Evolutionary conservation across 495 filamentous ascomycete genomes (phyloP).

Genomic region (Venustampulla echinocandica): DNA sequence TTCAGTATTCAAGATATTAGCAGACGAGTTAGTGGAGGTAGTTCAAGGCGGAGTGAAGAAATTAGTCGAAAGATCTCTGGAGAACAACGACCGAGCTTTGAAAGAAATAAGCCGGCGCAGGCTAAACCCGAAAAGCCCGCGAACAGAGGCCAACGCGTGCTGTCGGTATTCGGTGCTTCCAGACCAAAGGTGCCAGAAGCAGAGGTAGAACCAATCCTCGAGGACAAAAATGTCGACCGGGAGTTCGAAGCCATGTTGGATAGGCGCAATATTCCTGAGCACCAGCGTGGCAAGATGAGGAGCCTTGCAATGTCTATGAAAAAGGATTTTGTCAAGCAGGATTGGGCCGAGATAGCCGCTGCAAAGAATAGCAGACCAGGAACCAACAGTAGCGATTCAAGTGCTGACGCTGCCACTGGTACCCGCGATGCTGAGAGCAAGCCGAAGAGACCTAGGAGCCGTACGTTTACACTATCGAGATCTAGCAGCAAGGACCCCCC

Average conservation of each 20-base stretch:
- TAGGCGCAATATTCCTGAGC: constrained; percentile 82
- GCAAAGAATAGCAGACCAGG: constrained; percentile 24
- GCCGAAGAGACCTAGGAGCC: constrained; percentile 56
- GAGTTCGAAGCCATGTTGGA: constrained; percentile 65
- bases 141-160: constrained; percentile 45
- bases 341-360: constrained; percentile 57
- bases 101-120: constrained; percentile 15
- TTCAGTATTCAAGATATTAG: constrained; percentile 23
- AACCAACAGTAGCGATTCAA: constrained; percentile 22
- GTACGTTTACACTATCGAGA: constrained; percentile 67
- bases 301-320: constrained; percentile 83
- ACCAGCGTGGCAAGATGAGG: constrained; percentile 90
- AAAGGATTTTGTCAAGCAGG: constrained; percentile 85
- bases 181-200: constrained; percentile 25
- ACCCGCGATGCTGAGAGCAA: constrained; percentile 12
- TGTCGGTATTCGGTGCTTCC: constrained; percentile 43
- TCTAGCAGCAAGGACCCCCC: constrained; percentile 45
- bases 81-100: constrained; percentile 20
- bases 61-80: constrained; percentile 12
- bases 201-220: constrained; percentile 28
- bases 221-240: constrained; percentile 33
- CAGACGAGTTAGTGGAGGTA: constrained; percentile 12
- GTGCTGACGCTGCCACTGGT: constrained; percentile 24
- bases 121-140: constrained; percentile 21
- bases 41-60: constrained; percentile 18